Conservation (phyloP, 192 early-diverging fungal species). For the Backusella tarrabulga region DNA sequence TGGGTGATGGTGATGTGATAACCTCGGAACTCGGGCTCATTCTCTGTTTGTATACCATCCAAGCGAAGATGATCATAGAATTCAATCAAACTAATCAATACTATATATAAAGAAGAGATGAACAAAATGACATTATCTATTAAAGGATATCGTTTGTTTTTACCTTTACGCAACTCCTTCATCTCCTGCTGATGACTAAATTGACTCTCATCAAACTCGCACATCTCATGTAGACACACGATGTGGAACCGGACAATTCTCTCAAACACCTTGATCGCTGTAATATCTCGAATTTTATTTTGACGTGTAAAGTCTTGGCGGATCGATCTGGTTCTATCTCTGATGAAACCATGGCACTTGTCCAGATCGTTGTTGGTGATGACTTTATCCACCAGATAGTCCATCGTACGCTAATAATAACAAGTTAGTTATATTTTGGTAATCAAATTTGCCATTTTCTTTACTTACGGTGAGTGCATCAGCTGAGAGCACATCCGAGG, state of each 20-base stretch:
- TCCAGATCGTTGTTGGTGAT: constrained; percentile 55
- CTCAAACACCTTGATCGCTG: constrained; percentile 73
- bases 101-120: constrained; percentile 36
- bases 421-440: background rate
- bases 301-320: constrained; percentile 87
- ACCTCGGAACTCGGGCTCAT: constrained; percentile 90
- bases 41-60: constrained; percentile 53
- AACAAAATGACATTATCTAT: no score
- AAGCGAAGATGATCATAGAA: constrained; percentile 78
- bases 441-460: constrained; percentile 1
- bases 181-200: constrained; percentile 81
- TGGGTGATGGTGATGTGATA: constrained; percentile 85
- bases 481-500: constrained; percentile 86
- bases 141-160: no score
- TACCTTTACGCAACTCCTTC: constrained; percentile 88
- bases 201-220: constrained; percentile 41
- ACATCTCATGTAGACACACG: constrained; percentile 58
- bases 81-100: constrained; percentile 80
- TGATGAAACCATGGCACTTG: constrained; percentile 75
- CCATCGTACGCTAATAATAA: constrained; percentile 48
- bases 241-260: constrained; percentile 88
- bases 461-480: constrained; percentile 59
- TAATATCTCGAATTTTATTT: constrained; percentile 68
- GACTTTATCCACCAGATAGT: constrained; percentile 59
- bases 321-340: constrained; percentile 84